phyloP scores from a whole-genome alignment of 148 eudicot species.

The Polygonum aviculare region DNA sequence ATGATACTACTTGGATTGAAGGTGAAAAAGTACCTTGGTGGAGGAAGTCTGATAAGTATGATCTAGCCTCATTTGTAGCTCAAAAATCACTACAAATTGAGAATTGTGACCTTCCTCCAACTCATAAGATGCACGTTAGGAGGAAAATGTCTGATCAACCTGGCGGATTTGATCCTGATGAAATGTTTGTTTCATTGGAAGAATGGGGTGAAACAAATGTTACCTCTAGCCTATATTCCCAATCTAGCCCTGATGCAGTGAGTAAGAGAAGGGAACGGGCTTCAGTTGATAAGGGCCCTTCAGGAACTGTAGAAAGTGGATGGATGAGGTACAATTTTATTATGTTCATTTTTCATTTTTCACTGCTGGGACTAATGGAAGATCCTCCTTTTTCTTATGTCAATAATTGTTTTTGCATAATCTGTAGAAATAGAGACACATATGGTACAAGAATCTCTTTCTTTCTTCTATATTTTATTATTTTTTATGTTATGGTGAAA shows the following conservation, averaged over 20 bases:
- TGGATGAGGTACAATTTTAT: constrained; percentile 28
- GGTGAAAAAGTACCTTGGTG: constrained; percentile 76
- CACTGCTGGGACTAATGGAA: neutral
- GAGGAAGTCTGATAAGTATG: constrained; percentile 65
- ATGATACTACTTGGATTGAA: constrained; percentile 42
- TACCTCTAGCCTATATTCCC: constrained; percentile 8
- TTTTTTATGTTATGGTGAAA: no score
- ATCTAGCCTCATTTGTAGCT: constrained; percentile 69
- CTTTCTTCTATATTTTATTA: no score
- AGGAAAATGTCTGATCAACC: constrained; percentile 22
- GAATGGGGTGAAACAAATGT: constrained; percentile 21
- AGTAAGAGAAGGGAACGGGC: constrained; percentile 20
- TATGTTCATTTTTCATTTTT: neutral
- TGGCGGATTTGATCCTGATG: constrained; percentile 22
- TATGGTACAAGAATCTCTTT: neutral
- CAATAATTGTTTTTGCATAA: neutral
- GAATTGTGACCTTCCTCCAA: constrained; percentile 82
- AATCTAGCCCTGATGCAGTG: constrained; percentile 19
- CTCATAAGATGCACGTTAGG: constrained; percentile 34
- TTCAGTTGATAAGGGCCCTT: constrained; percentile 20
- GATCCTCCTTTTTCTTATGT: constrained; percentile 4
- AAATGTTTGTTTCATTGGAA: constrained; percentile 22
- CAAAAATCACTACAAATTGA: constrained; percentile 62
- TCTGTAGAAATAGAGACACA: neutral
- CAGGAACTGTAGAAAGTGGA: constrained; percentile 15